A percentile compares a stretch with the other conserved stretches of the same genome.
Conservation (phyloP, 1,139 yeast species). For the Eremothecium cymbalariae region DNA sequence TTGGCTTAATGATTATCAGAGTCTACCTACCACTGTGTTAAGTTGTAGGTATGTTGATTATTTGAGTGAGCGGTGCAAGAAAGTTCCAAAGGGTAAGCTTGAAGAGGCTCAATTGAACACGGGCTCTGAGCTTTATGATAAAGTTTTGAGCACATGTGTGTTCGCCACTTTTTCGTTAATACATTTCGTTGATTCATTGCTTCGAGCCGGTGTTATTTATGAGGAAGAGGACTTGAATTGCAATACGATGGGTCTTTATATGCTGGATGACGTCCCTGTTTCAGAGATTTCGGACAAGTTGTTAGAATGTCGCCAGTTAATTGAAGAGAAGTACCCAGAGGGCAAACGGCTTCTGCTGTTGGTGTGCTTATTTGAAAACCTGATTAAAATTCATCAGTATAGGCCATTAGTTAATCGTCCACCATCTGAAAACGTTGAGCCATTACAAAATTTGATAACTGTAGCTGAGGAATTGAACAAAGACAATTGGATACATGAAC, state of each 20-base stretch:
- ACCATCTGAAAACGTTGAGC: slow-evolving; percentile 1
- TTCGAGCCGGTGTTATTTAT: slow-evolving; percentile 50
- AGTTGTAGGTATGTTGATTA: slow-evolving; percentile 59
- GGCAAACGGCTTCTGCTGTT: slow-evolving; percentile 12
- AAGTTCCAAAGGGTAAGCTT: slow-evolving; percentile 16
- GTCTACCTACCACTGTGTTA: slow-evolving; percentile 54
- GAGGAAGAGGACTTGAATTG: slow-evolving; percentile 73
- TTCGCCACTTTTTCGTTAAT: slow-evolving; percentile 48
- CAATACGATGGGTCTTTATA: slow-evolving; percentile 45
- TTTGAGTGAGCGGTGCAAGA: slow-evolving; percentile 39
- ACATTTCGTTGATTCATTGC: slow-evolving; percentile 41
- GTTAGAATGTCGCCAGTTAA: slow-evolving; percentile 8
- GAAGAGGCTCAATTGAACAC: slow-evolving; percentile 27
- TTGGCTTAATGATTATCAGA: slow-evolving; percentile 54
- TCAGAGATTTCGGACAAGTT: slow-evolving; percentile 8
- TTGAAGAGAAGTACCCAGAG: slow-evolving; percentile 13
- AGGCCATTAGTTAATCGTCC: slow-evolving; percentile 1
- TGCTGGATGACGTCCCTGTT: slow-evolving; percentile 22
- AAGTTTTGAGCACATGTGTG: slow-evolving; percentile 41
- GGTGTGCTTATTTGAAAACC: slow-evolving; percentile 13
- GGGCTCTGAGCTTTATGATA: slow-evolving; percentile 35
- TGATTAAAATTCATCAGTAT: slow-evolving; percentile 15
- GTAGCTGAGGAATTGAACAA: slow-evolving; percentile 6
- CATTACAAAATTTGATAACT: slow-evolving; percentile 5
- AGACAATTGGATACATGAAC: background rate